Evolutionary conservation across 768 basidiomycete species (phyloP).

Genomic region (Calocybe cyanea): DNA sequence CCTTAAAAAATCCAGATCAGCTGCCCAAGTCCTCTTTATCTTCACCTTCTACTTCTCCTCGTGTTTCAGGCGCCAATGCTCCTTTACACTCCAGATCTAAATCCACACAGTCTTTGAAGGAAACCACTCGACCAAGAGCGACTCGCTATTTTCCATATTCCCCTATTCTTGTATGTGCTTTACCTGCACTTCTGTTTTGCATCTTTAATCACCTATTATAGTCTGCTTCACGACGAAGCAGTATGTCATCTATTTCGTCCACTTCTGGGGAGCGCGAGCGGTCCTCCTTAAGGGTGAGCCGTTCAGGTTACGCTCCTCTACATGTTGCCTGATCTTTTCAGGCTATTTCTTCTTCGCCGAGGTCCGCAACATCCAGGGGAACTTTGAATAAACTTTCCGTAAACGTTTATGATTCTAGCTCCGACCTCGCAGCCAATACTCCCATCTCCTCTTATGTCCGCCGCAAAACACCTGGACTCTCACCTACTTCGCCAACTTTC

Average conservation of each 20-base stretch:
- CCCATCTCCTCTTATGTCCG: slow-evolving; percentile 81
- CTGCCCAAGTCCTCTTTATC: slow-evolving; percentile 42
- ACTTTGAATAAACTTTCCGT: slow-evolving; percentile 43
- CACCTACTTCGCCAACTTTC: slow-evolving; percentile 67
- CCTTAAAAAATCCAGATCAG: slow-evolving; percentile 24
- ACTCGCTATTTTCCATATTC: slow-evolving; percentile 52
- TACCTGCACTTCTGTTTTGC: slow-evolving; percentile 2
- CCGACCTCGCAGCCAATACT: slow-evolving; percentile 58
- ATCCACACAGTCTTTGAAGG: slow-evolving; percentile 42
- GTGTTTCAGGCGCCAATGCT: slow-evolving; percentile 26
- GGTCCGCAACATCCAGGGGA: slow-evolving; percentile 34
- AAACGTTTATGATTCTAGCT: slow-evolving; percentile 44
- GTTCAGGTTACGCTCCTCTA: neutral
- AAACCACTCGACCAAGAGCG: slow-evolving; percentile 32
- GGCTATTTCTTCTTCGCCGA: slow-evolving; percentile 38
- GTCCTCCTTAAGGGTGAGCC: slow-evolving; percentile 32
- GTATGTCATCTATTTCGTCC: slow-evolving; percentile 42
- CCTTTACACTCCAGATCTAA: slow-evolving; percentile 36
- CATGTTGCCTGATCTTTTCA: slow-evolving; percentile 12
- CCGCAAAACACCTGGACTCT: slow-evolving; percentile 71
- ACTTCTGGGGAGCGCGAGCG: slow-evolving; percentile 35
- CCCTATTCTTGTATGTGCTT: slow-evolving; percentile 31
- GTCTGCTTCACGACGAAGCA: slow-evolving; percentile 42
- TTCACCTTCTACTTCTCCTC: slow-evolving; percentile 37
- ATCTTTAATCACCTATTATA: slow-evolving; percentile 16